Base-by-base conservation (phyloP, 306 rosid species). In the Delonix regia region DNA sequence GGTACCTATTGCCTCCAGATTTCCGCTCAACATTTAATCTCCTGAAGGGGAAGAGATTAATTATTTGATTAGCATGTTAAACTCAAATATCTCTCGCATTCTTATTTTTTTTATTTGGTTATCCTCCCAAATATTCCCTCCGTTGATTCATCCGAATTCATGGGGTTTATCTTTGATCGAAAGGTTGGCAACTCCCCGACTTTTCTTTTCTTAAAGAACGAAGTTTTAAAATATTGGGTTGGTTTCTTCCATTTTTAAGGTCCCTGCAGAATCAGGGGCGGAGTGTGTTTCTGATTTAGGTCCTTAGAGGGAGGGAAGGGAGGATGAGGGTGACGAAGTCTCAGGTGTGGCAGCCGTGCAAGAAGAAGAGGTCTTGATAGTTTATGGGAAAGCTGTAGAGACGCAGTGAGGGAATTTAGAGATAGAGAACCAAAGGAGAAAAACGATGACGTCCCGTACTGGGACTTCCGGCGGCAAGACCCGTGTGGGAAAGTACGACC, bases 341-440 rank as follows among this genome's bases (percentile, higher is more conserved):
- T 75, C 90, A 80, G 89, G 94, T 91, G 5, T 91, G 97, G 97
- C 97, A 91, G 56, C 97, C 97, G 6, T 91, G 97, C 52, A 91
- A 91, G 90, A 91, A 89, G 97, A 91, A 91, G 90, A 73, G 94
- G 70, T 79, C 19, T 63, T 83, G 81, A 78, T 85, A 78, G 65
- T 22, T 5, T 30, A 38, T 13, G 52, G 63, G 70, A 51, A 25
- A 34, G 76, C 16, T 76, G 60, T 51, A 49, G 71, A 27, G 67
- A 76, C 63, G 53, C 62, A 38, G 10, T 41, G 63, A 47, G 19
- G 33, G 16, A 12, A 55, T 55, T 55, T 21, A 21, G 30, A 28
- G 45, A 11, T 38, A 22, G 34, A 68, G 81, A 51, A 33, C 22
- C 62, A 4, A 27, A 45, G 44, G 16, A 57, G 36, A 56, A 77